These are phyloP conservation scores for Geotrichum citri-aurantii DNA, from an alignment of 1,139 yeast genomes.

Conservation along the genomic window DNA sequence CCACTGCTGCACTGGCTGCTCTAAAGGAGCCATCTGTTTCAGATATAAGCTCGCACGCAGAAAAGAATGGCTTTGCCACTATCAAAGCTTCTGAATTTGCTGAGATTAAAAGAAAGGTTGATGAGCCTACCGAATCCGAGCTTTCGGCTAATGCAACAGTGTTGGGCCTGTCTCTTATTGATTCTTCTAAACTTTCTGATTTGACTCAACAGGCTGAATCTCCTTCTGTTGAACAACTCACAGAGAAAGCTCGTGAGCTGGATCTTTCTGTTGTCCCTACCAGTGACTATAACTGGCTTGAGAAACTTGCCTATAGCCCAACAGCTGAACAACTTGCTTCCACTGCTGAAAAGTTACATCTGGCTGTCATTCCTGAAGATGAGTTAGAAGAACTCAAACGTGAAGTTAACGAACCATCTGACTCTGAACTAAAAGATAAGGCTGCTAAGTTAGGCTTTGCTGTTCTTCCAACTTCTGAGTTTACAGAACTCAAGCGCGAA, in stretches of 20 bases:
- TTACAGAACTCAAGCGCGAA: constrained; percentile 23
- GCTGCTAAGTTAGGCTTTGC: constrained; percentile 32
- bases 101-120: constrained; percentile 23
- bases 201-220: background rate
- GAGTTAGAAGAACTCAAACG: constrained; percentile 20
- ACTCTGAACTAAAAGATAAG: constrained; percentile 41
- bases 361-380: constrained; percentile 11
- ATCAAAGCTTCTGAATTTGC: constrained; percentile 18
- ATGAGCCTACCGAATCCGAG: constrained; percentile 18
- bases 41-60: constrained; percentile 34
- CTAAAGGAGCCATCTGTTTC: constrained; percentile 21
- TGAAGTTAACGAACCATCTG: constrained; percentile 26
- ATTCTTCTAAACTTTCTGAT: constrained; percentile 25
- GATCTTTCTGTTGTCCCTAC: constrained; percentile 21
- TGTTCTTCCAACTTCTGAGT: constrained; percentile 19
- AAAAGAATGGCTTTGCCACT: constrained; percentile 21
- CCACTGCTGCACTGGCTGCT: constrained; percentile 23
- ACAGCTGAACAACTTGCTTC: constrained; percentile 13
- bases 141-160: constrained; percentile 29
- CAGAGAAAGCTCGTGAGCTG: constrained; percentile 5
- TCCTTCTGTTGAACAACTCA: constrained; percentile 9
- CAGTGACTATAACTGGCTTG: constrained; percentile 15
- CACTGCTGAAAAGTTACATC: constrained; percentile 1
- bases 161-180: constrained; percentile 7
- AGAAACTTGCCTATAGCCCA: constrained; percentile 10